Percentiles rank a stretch among this genome's conserved stretches.
These are phyloP conservation scores for Gossypium australe DNA, from an alignment of 345 rosid genomes.

Conservation along the genomic window DNA sequence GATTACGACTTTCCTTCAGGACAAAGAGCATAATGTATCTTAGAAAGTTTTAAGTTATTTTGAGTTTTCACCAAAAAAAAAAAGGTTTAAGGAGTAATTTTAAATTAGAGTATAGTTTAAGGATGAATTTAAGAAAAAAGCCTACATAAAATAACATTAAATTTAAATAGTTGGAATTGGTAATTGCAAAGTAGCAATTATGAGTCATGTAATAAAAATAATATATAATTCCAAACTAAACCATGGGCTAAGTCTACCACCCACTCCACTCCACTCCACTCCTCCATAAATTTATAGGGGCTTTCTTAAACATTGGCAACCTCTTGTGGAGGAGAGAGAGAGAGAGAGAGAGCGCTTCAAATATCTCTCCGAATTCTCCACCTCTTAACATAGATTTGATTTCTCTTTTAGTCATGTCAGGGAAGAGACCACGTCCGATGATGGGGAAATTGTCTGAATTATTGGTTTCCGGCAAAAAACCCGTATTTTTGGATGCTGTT, in stretches of 20 bases:
- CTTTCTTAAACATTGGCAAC: neutral
- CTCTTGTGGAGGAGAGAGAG: conserved; percentile 21
- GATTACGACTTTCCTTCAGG: too few species aligned
- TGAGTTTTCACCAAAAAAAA: too few species aligned
- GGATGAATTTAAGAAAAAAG: too few species aligned
- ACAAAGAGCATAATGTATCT: too few species aligned
- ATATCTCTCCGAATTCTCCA: conserved; percentile 15
- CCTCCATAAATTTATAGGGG: conserved; percentile 13
- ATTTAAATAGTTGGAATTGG: neutral
- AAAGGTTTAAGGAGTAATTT: too few species aligned
- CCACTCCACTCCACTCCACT: conserved; percentile 29
- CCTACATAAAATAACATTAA: neutral
- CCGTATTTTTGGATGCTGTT: conserved; percentile 29
- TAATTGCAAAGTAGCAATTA: neutral
- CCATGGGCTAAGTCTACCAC: conserved; percentile 32
- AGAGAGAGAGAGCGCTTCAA: neutral
- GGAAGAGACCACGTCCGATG: conserved; percentile 64
- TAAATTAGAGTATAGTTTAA: too few species aligned
- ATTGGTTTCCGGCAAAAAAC: conserved; percentile 47
- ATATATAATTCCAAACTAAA: conserved; percentile 21
- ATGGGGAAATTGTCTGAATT: conserved; percentile 68
- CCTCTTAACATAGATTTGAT: neutral
- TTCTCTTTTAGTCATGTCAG: conserved; percentile 31
- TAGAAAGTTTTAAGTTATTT: too few species aligned
- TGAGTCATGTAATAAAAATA: neutral